A percentile compares a stretch with the other conserved stretches of the same genome.
Conservation (phyloP, 164 flowering plant genomes). For the Paratinospora sagittata region DNA sequence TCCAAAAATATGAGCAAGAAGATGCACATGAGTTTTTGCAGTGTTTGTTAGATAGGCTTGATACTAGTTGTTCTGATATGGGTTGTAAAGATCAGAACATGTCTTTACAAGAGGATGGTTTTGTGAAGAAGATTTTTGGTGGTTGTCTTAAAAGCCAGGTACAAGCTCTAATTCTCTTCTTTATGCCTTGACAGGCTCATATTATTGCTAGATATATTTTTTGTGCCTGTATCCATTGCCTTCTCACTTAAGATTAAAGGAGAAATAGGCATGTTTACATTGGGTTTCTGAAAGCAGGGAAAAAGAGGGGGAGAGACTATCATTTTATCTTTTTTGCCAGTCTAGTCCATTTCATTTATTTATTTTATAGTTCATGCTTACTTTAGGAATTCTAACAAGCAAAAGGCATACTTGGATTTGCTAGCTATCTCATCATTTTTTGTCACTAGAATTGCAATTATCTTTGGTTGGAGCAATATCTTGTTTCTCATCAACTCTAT, state of each 20-base stretch:
- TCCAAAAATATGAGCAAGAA: slow-evolving; percentile 61
- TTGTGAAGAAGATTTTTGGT: slow-evolving; percentile 74
- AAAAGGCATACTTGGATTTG: too few species aligned
- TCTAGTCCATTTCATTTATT: background rate
- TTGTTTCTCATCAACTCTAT: too few species aligned
- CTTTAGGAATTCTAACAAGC: too few species aligned
- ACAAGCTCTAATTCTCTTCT: slow-evolving; percentile 5
- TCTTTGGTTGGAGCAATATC: too few species aligned
- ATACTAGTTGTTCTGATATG: slow-evolving; percentile 28
- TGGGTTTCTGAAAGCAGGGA: background rate
- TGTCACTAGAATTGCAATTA: too few species aligned
- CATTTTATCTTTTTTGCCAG: background rate
- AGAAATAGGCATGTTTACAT: background rate
- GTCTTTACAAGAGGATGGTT: slow-evolving; percentile 25
- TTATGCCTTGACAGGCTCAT: background rate
- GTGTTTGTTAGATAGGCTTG: slow-evolving; percentile 70
- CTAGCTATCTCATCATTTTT: too few species aligned
- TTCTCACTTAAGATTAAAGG: background rate
- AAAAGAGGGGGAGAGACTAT: background rate
- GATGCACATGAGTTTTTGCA: slow-evolving; percentile 98
- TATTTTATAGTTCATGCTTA: background rate
- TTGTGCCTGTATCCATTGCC: background rate
- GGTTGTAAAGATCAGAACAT: background rate
- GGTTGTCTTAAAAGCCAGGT: slow-evolving; percentile 83
- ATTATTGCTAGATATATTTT: background rate